A percentile compares a stretch with the other conserved stretches of the same genome.
Conservation (phyloP, 23 red algal genomes). For the Pyropia yezoensis region DNA sequence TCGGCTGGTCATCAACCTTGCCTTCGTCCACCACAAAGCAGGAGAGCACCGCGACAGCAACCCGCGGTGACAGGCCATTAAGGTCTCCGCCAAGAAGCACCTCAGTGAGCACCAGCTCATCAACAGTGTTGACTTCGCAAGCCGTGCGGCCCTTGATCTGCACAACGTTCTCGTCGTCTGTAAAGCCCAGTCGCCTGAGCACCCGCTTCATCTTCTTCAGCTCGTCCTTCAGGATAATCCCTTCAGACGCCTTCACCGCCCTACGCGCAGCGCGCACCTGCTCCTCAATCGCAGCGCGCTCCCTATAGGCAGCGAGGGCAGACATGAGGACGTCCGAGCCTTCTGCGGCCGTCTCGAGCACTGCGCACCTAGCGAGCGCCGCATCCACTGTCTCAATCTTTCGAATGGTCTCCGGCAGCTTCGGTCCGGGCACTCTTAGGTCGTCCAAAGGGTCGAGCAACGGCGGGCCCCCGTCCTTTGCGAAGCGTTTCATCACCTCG, state of each 20-base stretch:
- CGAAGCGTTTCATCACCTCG: constrained; percentile 62
- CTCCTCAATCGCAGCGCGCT: constrained; percentile 33
- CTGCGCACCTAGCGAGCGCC: constrained; percentile 17
- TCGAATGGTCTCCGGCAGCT: constrained; percentile 52
- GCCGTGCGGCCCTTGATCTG: constrained; percentile 92
- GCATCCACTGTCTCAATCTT: constrained; percentile 76
- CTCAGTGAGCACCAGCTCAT: constrained; percentile 81
- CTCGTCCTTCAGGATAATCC: constrained; percentile 67
- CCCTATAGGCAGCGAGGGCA: constrained; percentile 2
- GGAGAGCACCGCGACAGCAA: constrained; percentile 71
- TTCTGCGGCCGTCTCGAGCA: constrained; percentile 3
- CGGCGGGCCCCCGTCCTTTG: constrained; percentile 39
- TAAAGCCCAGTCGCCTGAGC: constrained; percentile 65
- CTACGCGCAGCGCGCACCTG: constrained; percentile 21
- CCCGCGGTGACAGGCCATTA: constrained; percentile 38
- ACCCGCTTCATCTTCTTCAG: constrained; percentile 74
- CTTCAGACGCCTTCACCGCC: constrained; percentile 67
- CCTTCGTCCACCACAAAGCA: constrained; percentile 95
- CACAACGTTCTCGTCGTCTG: constrained; percentile 56
- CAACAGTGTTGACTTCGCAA: constrained; percentile 89
- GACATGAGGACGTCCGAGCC: constrained; percentile 5
- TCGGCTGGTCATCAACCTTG: constrained; percentile 62
- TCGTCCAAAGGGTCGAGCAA: constrained; percentile 81
- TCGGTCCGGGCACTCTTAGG: constrained; percentile 51
- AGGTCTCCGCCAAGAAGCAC: constrained; percentile 72